Conservation (phyloP, 352 stramenopile species). For the Globisporangium rhizosaccharum region DNA sequence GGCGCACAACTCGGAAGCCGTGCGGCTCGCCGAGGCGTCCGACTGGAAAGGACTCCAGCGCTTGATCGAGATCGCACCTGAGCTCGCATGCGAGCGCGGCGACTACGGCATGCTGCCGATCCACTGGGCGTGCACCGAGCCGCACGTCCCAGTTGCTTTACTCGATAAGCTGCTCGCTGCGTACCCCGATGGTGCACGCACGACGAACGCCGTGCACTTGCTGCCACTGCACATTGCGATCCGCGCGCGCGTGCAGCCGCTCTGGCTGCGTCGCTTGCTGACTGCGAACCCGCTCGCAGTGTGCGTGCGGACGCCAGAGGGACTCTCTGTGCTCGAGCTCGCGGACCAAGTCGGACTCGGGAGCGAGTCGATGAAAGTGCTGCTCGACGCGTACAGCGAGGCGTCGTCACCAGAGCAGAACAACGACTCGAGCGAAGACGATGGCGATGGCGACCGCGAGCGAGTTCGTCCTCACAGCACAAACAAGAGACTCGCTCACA, state of each 20-base stretch:
- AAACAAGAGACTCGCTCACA: not conserved
- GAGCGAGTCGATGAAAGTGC: conserved; percentile 39
- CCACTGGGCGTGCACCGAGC: conserved; percentile 76
- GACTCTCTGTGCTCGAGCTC: conserved; percentile 46
- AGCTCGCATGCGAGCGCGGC: conserved; percentile 39
- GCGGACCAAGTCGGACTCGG: conserved; percentile 37
- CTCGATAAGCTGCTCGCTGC: conserved; percentile 54
- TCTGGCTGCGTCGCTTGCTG: conserved; percentile 51
- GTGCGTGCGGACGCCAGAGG: conserved; percentile 35
- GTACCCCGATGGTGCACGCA: conserved; percentile 47
- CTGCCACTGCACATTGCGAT: conserved; percentile 82
- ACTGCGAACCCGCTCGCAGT: conserved; percentile 48
- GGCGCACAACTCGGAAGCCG: conserved; percentile 47
- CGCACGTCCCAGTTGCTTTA: conserved; percentile 51
- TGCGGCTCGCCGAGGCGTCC: conserved; percentile 69
- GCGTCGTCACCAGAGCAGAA: conserved; percentile 18
- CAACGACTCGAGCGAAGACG: conserved; percentile 9
- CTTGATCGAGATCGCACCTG: conserved; percentile 48
- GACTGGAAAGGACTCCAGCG: conserved; percentile 69
- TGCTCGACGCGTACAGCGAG: conserved; percentile 20
- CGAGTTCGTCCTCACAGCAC: too few relatives aligned
- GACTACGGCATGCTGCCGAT: conserved; percentile 83
- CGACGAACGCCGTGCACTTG: conserved; percentile 59
- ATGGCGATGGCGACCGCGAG: conserved; percentile 1
- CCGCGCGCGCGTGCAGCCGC: conserved; percentile 33